Evolutionary conservation across 306 rosid species (phyloP).

Genomic region (Vachellia pachyceras): DNA sequence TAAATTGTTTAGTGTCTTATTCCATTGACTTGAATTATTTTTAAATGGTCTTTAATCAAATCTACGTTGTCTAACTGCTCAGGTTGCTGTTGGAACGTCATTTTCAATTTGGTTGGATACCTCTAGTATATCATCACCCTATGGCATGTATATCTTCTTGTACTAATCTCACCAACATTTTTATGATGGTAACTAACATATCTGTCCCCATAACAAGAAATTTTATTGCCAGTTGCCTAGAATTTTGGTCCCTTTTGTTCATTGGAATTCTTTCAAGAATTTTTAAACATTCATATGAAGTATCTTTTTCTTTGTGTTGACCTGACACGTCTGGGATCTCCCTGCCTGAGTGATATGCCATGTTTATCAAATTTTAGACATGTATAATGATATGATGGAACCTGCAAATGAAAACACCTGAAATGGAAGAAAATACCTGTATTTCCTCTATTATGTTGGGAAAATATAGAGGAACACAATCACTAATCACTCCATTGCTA

Average conservation of each 20-base stretch:
- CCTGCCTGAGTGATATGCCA: not conserved
- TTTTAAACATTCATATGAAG: not conserved
- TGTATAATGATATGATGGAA: constrained; percentile 6
- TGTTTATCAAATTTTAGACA: not conserved
- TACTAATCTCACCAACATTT: constrained; percentile 77
- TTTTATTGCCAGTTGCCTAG: constrained; percentile 42
- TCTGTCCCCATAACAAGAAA: constrained; percentile 56
- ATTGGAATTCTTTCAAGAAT: constrained; percentile 29
- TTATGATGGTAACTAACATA: constrained; percentile 91
- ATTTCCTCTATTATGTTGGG: not conserved
- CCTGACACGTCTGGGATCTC: constrained; percentile 12
- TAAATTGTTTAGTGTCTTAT: not conserved
- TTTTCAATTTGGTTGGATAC: constrained; percentile 88
- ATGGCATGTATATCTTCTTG: constrained; percentile 98
- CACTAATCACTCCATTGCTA: not conserved
- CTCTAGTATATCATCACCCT: constrained; percentile 81
- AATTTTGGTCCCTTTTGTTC: constrained; percentile 31
- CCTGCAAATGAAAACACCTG: not conserved
- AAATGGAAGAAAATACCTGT: not conserved
- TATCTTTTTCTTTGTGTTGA: constrained; percentile 8
- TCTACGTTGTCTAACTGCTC: constrained; percentile 44
- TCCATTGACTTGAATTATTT: constrained; percentile 3
- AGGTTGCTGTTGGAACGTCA: constrained; percentile 85
- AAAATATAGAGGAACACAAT: not conserved
- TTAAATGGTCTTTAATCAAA: constrained; percentile 17